phyloP scores from a whole-genome alignment of 2,329 filamentous ascomycete genomes.

The Xylaria hypoxylon region DNA sequence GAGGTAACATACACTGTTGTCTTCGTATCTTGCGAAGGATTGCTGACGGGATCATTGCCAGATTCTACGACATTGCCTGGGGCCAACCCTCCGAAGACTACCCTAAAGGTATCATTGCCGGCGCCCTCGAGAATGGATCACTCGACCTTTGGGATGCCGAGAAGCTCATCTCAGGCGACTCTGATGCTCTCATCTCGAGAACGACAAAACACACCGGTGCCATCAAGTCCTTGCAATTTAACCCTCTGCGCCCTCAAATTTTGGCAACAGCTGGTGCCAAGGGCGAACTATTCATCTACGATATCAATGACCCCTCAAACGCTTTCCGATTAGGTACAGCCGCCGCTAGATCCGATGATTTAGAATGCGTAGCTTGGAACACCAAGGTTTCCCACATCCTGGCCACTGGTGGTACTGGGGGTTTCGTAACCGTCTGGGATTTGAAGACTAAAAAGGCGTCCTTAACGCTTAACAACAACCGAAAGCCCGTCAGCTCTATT shows the following conservation, averaged over 20 bases:
- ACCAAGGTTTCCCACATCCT: slow-evolving; percentile 97
- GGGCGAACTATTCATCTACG: slow-evolving; percentile 95
- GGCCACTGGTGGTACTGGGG: slow-evolving; percentile 90
- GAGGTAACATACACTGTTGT: slow-evolving; percentile 68
- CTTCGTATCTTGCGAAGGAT: slow-evolving; percentile 14
- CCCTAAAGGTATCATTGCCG: slow-evolving; percentile 90
- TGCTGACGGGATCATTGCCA: slow-evolving; percentile 54
- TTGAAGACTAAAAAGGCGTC: slow-evolving; percentile 98
- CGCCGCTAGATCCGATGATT: slow-evolving; percentile 90
- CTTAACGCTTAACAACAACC: slow-evolving; percentile 92
- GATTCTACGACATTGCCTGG: slow-evolving; percentile 98
- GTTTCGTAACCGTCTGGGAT: slow-evolving; percentile 98
- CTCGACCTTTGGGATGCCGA: slow-evolving; percentile 94
- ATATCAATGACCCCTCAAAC: slow-evolving; percentile 88
- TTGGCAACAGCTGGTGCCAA: slow-evolving; percentile 93
- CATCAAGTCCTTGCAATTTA: slow-evolving; percentile 96
- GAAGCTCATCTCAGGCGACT: slow-evolving; percentile 67
- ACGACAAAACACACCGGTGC: slow-evolving; percentile 91
- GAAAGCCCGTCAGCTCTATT: slow-evolving; percentile 94
- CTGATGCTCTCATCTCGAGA: slow-evolving; percentile 84
- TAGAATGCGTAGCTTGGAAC: slow-evolving; percentile 98
- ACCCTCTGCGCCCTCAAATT: slow-evolving; percentile 89
- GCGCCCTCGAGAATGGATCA: slow-evolving; percentile 92
- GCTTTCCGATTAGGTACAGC: slow-evolving; percentile 90
- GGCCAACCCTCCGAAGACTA: slow-evolving; percentile 82